phyloP scores from a whole-genome alignment of 2,329 filamentous ascomycete species.

The Macrophomina pseudophaseolina region DNA sequence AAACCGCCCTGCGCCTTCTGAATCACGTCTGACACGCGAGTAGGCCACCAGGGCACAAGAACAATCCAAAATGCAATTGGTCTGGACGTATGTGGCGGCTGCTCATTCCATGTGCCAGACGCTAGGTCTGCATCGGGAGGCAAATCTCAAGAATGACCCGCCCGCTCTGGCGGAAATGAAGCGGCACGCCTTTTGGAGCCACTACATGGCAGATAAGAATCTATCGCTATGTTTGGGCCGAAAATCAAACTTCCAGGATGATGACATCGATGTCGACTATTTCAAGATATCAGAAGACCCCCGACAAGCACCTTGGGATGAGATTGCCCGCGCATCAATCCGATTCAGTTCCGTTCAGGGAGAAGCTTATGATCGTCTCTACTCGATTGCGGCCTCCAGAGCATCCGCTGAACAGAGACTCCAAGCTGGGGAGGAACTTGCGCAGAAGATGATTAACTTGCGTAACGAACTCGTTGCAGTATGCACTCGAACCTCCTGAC shows the following conservation, averaged over 20 bases:
- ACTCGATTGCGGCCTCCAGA: slow-evolving; percentile 24
- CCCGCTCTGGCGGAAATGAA: slow-evolving; percentile 38
- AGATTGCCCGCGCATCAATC: slow-evolving; percentile 35
- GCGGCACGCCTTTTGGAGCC: slow-evolving; percentile 43
- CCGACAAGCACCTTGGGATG: not conserved
- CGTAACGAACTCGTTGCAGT: slow-evolving; percentile 11
- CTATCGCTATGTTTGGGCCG: slow-evolving; percentile 45
- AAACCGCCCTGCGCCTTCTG: not conserved
- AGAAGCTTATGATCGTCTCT: slow-evolving; percentile 43
- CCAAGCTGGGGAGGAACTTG: not conserved
- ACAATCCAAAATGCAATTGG: slow-evolving; percentile 34
- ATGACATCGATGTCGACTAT: slow-evolving; percentile 37
- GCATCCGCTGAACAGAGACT: not conserved
- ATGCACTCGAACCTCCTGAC: not conserved
- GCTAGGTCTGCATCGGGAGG: slow-evolving; percentile 44
- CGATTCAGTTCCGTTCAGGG: slow-evolving; percentile 42
- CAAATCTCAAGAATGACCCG: slow-evolving; percentile 41
- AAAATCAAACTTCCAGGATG: slow-evolving; percentile 45
- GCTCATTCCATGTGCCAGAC: slow-evolving; percentile 37
- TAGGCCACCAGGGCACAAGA: slow-evolving; percentile 40
- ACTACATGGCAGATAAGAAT: slow-evolving; percentile 47
- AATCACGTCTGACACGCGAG: not conserved
- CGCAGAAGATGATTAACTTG: not conserved
- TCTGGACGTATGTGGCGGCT: slow-evolving; percentile 6
- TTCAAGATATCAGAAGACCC: slow-evolving; percentile 31